Conservation (phyloP, 495 filamentous ascomycete genomes). For the Aspergillus nidulans region DNA sequence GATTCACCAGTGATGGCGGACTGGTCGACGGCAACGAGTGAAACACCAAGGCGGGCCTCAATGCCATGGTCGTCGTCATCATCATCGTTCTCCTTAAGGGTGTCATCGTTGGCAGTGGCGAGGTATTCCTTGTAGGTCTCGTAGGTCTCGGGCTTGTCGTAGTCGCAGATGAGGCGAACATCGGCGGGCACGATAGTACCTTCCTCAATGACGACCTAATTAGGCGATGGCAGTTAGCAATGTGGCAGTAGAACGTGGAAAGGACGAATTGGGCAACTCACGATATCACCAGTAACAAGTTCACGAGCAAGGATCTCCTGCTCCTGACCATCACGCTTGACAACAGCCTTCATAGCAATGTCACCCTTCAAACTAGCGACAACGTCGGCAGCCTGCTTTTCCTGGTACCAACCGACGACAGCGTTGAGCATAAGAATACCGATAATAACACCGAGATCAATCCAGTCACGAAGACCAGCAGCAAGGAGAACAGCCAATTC, state of each 20-base stretch:
- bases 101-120: conserved; percentile 51
- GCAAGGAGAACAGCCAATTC: conserved; percentile 76
- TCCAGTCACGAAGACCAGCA: conserved; percentile 77
- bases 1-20: conserved; percentile 77
- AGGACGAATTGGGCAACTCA: conserved; percentile 34
- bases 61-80: conserved; percentile 50
- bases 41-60: conserved; percentile 56
- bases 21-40: conserved; percentile 66
- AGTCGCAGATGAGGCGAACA: conserved; percentile 72
- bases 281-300: conserved; percentile 76
- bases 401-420: conserved; percentile 78
- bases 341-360: conserved; percentile 73
- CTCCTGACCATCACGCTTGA: conserved; percentile 68
- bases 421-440: conserved; percentile 80
- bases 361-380: conserved; percentile 78
- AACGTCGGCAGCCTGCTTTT: conserved; percentile 82
- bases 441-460: conserved; percentile 82
- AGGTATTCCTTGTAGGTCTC: conserved; percentile 66
- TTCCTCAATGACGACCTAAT: conserved; percentile 67
- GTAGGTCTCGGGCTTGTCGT: conserved; percentile 64
- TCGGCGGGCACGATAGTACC: conserved; percentile 72
- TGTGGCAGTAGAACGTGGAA: neutral
- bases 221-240: conserved; percentile 1
- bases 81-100: conserved; percentile 62
- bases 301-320: conserved; percentile 73